Base-by-base conservation (phyloP, 1,284 basidiomycete species). In the Chondrostereum purpureum region DNA sequence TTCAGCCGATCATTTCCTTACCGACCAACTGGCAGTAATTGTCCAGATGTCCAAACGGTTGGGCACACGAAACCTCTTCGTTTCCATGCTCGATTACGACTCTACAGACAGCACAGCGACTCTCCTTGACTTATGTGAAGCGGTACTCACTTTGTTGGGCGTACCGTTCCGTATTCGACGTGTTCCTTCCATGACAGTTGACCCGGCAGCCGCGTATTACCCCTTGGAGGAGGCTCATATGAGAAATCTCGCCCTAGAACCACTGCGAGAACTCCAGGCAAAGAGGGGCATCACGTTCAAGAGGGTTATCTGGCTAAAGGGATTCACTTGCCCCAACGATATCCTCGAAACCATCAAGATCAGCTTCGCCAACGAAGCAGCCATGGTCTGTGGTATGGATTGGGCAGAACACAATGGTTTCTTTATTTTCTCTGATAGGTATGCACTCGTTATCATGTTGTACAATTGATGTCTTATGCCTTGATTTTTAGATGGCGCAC, bases 361-460 rank as follows among this genome's bases (percentile, higher is more conserved):
- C 48, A 90, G 87, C 60, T 75, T 88, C 53, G 75, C 77, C 31
- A 97, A 96, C 61, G 80, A 91, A 55, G 93, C 93, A 0, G 89
- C 91, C 1, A 92, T 97, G 90, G 91, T 95, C 1, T 96, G 93
- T 61, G 92, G 92, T 18, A 96, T 96, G 93, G 93, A 97, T 61
- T 97, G 93, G 93, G 92, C 92, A 18, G 92, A 97, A 64, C 88
- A 92, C 60, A 90, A 92, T 54, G 92, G 92, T 0, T 88, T 92
- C 66, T 97, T 95, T 69, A 92, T 96, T 55, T 96, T 95, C 67
- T 95, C 92, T 18, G 93, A 95, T 64, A 77, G 93, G 89, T 88
- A 54, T 46, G 75, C 61, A n/a, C 1, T 27, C 11, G 12, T 18
- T 20, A 31, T 4, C 22, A 19, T 31, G 6, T 35, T 41, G 22